Conservation (phyloP, 352 stramenopile genomes). For the Phytophthora brassicae region DNA sequence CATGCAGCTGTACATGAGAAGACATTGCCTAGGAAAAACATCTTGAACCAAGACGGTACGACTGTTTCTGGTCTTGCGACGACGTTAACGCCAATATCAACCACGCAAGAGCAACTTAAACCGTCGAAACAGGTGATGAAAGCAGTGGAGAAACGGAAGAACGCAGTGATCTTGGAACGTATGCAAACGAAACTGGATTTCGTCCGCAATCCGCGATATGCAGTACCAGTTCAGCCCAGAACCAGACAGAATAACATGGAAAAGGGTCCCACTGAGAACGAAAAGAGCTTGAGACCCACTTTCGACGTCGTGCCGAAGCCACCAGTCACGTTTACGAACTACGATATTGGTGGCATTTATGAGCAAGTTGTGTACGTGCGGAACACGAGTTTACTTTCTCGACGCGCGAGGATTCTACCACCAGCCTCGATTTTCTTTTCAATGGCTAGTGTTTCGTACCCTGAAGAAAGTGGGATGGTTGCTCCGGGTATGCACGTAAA, state of each 20-base stretch:
- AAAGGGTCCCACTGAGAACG: neutral
- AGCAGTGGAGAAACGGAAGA: slow-evolving; percentile 54
- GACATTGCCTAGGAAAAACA: neutral
- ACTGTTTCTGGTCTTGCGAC: neutral
- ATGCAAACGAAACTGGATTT: slow-evolving; percentile 85
- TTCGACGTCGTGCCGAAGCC: slow-evolving; percentile 58
- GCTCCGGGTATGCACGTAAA: slow-evolving; percentile 73
- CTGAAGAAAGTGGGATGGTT: slow-evolving; percentile 54
- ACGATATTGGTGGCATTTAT: slow-evolving; percentile 77
- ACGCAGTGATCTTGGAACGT: slow-evolving; percentile 64
- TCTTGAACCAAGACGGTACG: neutral
- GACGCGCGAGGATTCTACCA: slow-evolving; percentile 63
- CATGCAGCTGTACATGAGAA: slow-evolving; percentile 4
- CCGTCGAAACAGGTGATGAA: slow-evolving; percentile 33
- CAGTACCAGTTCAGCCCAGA: slow-evolving; percentile 7
- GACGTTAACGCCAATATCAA: slow-evolving; percentile 1
- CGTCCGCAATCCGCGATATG: slow-evolving; percentile 63
- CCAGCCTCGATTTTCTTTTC: slow-evolving; percentile 69
- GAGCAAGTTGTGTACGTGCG: slow-evolving; percentile 68
- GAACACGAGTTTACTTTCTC: slow-evolving; percentile 58
- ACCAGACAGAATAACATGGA: neutral
- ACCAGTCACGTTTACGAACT: slow-evolving; percentile 64
- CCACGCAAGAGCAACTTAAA: slow-evolving; percentile 5
- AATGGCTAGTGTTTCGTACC: slow-evolving; percentile 53
- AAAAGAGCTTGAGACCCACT: slow-evolving; percentile 3